Evolutionary conservation across 2,329 filamentous ascomycete genomes (phyloP).

Genomic region (Trichophyton equinum): DNA sequence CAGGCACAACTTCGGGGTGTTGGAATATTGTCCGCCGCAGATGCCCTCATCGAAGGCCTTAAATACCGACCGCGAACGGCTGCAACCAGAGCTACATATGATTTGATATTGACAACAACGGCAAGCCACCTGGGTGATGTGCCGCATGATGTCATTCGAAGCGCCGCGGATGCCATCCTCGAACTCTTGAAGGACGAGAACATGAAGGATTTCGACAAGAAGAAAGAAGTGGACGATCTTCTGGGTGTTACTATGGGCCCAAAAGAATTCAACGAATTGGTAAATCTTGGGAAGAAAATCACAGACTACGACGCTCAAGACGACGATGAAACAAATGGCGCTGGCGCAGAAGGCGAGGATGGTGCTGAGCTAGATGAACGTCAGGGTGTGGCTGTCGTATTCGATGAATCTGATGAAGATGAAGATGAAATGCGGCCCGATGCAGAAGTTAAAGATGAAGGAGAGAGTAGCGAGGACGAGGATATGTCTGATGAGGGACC

Average conservation of each 20-base stretch:
- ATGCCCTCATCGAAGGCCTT: slow-evolving; percentile 80
- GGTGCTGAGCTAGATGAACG: slow-evolving; percentile 76
- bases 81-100: slow-evolving; percentile 83
- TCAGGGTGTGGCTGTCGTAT: slow-evolving; percentile 94
- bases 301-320: slow-evolving; percentile 97
- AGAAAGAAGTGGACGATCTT: slow-evolving; percentile 92
- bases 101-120: slow-evolving; percentile 84
- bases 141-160: slow-evolving; percentile 78
- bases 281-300: slow-evolving; percentile 96
- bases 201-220: slow-evolving; percentile 95
- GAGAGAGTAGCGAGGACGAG: slow-evolving; percentile 66
- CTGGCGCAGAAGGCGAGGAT: slow-evolving; percentile 52
- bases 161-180: slow-evolving; percentile 80
- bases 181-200: slow-evolving; percentile 92
- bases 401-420: slow-evolving; percentile 81
- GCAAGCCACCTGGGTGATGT: slow-evolving; percentile 84
- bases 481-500: slow-evolving; percentile 53
- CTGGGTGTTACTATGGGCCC: slow-evolving; percentile 68
- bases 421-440: slow-evolving; percentile 67
- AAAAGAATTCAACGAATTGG: slow-evolving; percentile 92
- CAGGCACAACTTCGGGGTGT: slow-evolving; percentile 55
- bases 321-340: slow-evolving; percentile 71
- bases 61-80: slow-evolving; percentile 84
- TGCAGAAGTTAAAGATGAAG: slow-evolving; percentile 74
- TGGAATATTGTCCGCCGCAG: slow-evolving; percentile 70